phyloP scores from a whole-genome alignment of 441 rosid genomes.

The Populus hybrid region DNA sequence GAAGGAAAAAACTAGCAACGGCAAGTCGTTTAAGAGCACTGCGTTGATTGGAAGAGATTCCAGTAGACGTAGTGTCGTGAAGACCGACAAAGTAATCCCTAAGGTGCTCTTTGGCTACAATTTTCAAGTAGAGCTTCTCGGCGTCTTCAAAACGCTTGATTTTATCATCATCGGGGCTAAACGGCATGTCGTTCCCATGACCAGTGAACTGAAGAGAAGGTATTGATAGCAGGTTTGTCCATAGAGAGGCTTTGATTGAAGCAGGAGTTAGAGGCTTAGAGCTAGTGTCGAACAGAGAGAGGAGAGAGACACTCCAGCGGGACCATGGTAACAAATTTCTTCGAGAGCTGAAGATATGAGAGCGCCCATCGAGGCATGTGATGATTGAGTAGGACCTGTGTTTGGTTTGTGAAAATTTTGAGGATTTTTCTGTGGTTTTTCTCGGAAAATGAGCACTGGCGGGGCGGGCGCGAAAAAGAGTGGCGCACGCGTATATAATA shows the following conservation, averaged over 20 bases:
- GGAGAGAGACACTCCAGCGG: constrained; percentile 45
- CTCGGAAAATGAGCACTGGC: neutral
- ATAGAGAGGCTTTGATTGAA: constrained; percentile 46
- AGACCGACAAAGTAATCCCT: constrained; percentile 77
- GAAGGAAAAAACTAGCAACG: constrained; percentile 47
- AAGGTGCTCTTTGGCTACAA: constrained; percentile 62
- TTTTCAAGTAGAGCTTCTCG: constrained; percentile 48
- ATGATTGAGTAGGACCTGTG: constrained; percentile 2
- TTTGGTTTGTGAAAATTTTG: constrained; percentile 14
- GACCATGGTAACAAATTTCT: constrained; percentile 69
- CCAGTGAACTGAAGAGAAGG: constrained; percentile 61
- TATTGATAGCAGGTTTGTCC: constrained; percentile 55
- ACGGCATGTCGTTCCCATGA: constrained; percentile 19
- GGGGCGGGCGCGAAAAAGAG: neutral
- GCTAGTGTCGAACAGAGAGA: constrained; percentile 46
- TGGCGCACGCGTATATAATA: neutral
- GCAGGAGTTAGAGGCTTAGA: constrained; percentile 21
- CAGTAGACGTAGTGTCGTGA: constrained; percentile 51
- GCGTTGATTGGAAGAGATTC: constrained; percentile 47
- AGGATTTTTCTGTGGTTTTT: neutral
- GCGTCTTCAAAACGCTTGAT: constrained; percentile 65
- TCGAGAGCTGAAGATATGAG: constrained; percentile 67
- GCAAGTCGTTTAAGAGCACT: constrained; percentile 75
- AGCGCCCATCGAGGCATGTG: constrained; percentile 51
- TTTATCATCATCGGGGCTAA: constrained; percentile 35